Conservation (phyloP, 352 stramenopile species). For the Pythium rishiriense region DNA sequence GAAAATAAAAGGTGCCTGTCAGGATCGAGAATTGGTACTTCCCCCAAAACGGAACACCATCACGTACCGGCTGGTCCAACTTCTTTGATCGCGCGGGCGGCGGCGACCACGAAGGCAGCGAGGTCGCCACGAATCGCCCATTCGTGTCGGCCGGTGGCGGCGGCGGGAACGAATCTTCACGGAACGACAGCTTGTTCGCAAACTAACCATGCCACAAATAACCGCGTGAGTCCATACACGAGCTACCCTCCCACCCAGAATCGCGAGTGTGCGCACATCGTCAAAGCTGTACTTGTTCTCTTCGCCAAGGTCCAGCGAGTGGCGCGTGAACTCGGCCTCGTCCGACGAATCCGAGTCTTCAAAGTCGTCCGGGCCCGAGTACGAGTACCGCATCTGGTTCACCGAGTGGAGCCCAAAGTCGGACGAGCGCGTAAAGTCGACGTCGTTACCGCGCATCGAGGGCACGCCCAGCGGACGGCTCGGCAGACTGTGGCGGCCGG, state of each 20-base stretch:
- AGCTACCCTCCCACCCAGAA: background rate
- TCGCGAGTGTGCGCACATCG: constrained; percentile 28
- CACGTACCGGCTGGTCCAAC: constrained; percentile 52
- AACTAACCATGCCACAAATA: constrained; percentile 26
- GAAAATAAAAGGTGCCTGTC: background rate
- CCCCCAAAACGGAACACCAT: too few relatives aligned
- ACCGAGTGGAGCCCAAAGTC: constrained; percentile 26
- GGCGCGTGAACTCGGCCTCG: constrained; percentile 33
- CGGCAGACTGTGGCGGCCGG: constrained; percentile 25
- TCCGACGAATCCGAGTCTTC: constrained; percentile 53
- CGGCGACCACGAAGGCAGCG: constrained; percentile 81
- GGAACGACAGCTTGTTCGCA: constrained; percentile 42
- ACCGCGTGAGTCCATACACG: background rate
- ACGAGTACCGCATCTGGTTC: constrained; percentile 59
- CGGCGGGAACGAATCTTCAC: constrained; percentile 73
- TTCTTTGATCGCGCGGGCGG: constrained; percentile 70
- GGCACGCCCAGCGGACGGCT: constrained; percentile 26
- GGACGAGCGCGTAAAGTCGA: constrained; percentile 12
- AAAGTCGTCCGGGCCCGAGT: constrained; percentile 63
- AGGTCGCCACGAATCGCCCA: constrained; percentile 60
- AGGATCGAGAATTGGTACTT: too few relatives aligned
- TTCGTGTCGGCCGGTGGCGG: constrained; percentile 66
- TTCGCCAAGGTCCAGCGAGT: constrained; percentile 38
- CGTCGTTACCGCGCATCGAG: constrained; percentile 22
- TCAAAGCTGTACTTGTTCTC: constrained; percentile 35